These are phyloP conservation scores for Lotus japonicus DNA, from an alignment of 306 rosid species.

Conservation along the genomic window DNA sequence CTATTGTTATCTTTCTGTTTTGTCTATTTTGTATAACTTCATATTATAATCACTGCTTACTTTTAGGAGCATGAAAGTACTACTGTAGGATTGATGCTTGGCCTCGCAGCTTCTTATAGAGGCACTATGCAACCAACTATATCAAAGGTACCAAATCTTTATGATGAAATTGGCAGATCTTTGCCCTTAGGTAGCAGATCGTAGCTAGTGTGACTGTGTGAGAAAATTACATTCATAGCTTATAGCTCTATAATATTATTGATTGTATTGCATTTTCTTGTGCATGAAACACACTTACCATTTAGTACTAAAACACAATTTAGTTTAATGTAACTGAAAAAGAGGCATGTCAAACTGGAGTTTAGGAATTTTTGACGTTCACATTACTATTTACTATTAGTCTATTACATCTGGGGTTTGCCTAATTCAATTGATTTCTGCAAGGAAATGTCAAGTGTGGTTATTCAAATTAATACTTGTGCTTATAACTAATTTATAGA, in stretches of 20 bases:
- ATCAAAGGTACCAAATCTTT: slow-evolving; percentile 56
- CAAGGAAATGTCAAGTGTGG: background rate
- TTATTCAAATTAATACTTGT: background rate
- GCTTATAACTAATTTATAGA: background rate
- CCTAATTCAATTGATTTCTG: background rate
- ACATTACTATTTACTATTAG: background rate
- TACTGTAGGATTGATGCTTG: slow-evolving; percentile 89
- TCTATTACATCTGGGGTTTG: background rate
- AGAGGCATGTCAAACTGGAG: slow-evolving; percentile 5
- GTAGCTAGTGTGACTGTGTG: slow-evolving; percentile 4
- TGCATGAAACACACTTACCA: background rate
- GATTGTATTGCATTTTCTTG: background rate
- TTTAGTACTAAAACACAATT: background rate
- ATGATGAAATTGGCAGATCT: slow-evolving; percentile 9
- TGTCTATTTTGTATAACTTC: slow-evolving; percentile 13
- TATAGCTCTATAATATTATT: background rate
- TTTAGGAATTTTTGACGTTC: background rate
- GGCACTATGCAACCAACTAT: slow-evolving; percentile 94
- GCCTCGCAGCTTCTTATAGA: slow-evolving; percentile 90
- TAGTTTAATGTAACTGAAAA: slow-evolving; percentile 1
- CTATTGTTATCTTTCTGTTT: slow-evolving; percentile 14
- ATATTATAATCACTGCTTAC: slow-evolving; percentile 24
- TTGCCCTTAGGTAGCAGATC: background rate
- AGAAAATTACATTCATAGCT: slow-evolving; percentile 1
- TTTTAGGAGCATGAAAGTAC: slow-evolving; percentile 91